phyloP scores from a whole-genome alignment of 2,329 filamentous ascomycete genomes.

The Chaetomium globosum region DNA sequence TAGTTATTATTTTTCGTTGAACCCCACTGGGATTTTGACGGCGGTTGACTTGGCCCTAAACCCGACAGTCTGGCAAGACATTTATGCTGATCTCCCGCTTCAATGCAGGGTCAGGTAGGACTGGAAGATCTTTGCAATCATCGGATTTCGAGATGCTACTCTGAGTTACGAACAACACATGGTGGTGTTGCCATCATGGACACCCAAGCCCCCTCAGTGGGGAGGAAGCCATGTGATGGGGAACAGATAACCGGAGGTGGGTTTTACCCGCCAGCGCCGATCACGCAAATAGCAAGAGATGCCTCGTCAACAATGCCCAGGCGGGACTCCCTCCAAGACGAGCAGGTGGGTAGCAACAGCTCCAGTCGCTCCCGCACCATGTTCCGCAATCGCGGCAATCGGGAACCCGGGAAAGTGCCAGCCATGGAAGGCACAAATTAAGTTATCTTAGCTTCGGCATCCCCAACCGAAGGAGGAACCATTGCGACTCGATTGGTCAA shows the following conservation, averaged over 20 bases:
- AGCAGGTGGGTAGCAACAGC: slow-evolving; percentile 15
- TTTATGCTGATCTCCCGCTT: not conserved
- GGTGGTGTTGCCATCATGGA: not conserved
- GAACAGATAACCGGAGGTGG: not conserved
- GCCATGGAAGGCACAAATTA: slow-evolving; percentile 14
- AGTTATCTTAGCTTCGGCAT: slow-evolving; percentile 21
- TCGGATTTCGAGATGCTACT: not conserved
- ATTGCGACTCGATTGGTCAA: not conserved
- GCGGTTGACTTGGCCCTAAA: not conserved
- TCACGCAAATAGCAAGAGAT: not conserved
- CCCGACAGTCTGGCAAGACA: not conserved
- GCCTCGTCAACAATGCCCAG: slow-evolving; percentile 11
- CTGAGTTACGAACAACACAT: not conserved
- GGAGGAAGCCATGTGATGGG: not conserved
- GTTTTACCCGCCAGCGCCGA: not conserved
- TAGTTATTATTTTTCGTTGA: not conserved
- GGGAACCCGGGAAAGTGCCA: not conserved
- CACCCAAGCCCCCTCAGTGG: not conserved
- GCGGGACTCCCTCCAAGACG: slow-evolving; percentile 5
- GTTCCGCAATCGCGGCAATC: slow-evolving; percentile 8
- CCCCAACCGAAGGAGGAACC: not conserved
- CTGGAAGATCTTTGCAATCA: not conserved
- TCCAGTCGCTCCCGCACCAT: not conserved
- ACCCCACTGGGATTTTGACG: not conserved
- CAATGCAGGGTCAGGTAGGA: not conserved